Evolutionary conservation across 2,329 filamentous ascomycete species (phyloP).

Genomic region (Mariannaea elegans): DNA sequence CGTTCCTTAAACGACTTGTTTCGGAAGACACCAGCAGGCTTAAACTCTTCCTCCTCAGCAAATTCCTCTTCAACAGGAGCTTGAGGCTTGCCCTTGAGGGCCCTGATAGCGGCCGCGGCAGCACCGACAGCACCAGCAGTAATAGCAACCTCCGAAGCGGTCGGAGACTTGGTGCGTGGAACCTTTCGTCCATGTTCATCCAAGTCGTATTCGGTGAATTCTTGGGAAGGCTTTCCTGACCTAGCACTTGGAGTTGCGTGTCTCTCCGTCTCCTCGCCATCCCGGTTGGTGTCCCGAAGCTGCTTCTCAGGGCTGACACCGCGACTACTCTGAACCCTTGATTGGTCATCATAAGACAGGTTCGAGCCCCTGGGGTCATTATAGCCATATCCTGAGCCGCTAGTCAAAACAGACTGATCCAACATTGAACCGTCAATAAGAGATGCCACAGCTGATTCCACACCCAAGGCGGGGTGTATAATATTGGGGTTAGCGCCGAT

Average conservation of each 20-base stretch:
- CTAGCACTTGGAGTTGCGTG: conserved; percentile 51
- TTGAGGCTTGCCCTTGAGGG: conserved; percentile 57
- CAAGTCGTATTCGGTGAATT: conserved; percentile 65
- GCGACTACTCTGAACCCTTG: conserved; percentile 44
- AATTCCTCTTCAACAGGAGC: conserved; percentile 43
- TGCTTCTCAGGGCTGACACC: conserved; percentile 54
- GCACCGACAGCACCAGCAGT: conserved; percentile 64
- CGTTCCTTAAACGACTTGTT: conserved; percentile 75
- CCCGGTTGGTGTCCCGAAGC: conserved; percentile 51
- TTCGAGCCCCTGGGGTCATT: conserved; percentile 50
- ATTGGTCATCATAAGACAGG: conserved; percentile 44
- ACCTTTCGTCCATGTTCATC: conserved; percentile 68
- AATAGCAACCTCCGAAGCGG: conserved; percentile 65
- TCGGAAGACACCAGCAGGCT: conserved; percentile 62
- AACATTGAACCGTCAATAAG: conserved; percentile 78
- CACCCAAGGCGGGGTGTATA: conserved; percentile 74
- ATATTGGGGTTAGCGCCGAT: conserved; percentile 80
- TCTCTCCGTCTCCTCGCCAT: conserved; percentile 49
- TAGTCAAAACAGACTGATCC: conserved; percentile 74
- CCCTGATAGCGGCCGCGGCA: conserved; percentile 61
- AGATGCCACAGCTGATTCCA: conserved; percentile 92
- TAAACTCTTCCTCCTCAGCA: conserved; percentile 48
- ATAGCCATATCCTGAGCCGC: conserved; percentile 62
- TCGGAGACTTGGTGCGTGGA: conserved; percentile 57
- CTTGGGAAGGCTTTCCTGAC: conserved; percentile 53